These are phyloP conservation scores for Huntiella moniliformis DNA, from an alignment of 2,329 filamentous ascomycete species.

Conservation along the genomic window DNA sequence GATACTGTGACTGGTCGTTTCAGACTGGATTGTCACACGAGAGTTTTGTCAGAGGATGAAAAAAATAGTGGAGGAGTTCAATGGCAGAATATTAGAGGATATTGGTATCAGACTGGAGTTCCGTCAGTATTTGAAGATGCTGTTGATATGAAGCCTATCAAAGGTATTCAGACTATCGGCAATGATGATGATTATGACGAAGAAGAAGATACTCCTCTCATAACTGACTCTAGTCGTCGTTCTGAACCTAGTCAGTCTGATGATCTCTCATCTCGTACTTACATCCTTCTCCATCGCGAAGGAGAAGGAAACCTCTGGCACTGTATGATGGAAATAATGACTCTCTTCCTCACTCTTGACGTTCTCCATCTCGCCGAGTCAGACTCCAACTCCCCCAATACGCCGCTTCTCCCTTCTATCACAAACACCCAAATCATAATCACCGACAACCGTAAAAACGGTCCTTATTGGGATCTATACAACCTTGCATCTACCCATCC, in stretches of 20 bases:
- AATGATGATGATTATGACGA: neutral
- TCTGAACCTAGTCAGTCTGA: neutral
- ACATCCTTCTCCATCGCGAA: conserved; percentile 17
- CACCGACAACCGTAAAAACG: conserved; percentile 19
- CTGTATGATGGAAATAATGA: conserved; percentile 19
- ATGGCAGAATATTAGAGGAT: conserved; percentile 12
- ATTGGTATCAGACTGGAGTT: conserved; percentile 19
- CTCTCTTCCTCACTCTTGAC: conserved; percentile 18
- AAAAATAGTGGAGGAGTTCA: neutral
- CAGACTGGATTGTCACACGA: neutral
- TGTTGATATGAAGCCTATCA: conserved; percentile 9
- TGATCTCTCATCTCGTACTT: neutral
- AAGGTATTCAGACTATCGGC: neutral
- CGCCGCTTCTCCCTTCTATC: conserved; percentile 1
- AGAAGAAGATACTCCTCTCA: too few relatives aligned
- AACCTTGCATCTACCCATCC: conserved; percentile 18
- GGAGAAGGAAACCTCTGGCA: conserved; percentile 20
- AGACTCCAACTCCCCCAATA: neutral
- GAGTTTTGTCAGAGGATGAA: neutral
- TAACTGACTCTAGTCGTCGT: too few relatives aligned
- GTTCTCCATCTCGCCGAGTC: conserved; percentile 16
- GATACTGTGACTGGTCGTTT: conserved; percentile 8
- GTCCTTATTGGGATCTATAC: conserved; percentile 21
- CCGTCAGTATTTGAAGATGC: conserved; percentile 14
- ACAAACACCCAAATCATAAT: conserved; percentile 19